A percentile compares a stretch with the other conserved stretches of the same genome.
phyloP scores from a whole-genome alignment of 1,284 basidiomycete genomes.

The Fistulinella cinereoalba region DNA sequence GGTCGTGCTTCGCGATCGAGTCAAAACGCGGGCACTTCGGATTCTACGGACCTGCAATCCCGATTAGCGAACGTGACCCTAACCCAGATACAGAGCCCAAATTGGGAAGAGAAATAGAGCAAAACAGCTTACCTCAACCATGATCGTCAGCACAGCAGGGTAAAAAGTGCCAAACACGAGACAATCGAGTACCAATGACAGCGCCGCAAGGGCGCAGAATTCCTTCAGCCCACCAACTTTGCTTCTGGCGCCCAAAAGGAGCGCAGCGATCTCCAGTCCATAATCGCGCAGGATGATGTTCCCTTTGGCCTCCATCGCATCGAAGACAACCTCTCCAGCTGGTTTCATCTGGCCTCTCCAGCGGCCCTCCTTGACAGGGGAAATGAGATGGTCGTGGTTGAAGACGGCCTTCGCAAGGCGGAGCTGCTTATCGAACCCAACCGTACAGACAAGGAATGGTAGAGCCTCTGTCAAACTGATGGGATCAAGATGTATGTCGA shows the following conservation, averaged over 20 bases:
- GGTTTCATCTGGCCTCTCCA: conserved; percentile 60
- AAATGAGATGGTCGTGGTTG: conserved; percentile 73
- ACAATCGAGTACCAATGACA: conserved; percentile 86
- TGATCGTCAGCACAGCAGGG: conserved; percentile 84
- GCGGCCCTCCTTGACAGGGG: conserved; percentile 47
- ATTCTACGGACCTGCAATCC: conserved; percentile 47
- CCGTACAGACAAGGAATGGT: conserved; percentile 96
- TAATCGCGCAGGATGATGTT: conserved; percentile 90
- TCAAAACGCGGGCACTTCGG: conserved; percentile 43
- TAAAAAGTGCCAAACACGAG: conserved; percentile 90
- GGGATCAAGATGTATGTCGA: conserved; percentile 89
- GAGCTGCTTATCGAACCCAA: conserved; percentile 97
- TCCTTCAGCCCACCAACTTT: conserved; percentile 90
- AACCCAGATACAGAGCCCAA: conserved; percentile 11
- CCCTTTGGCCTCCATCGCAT: conserved; percentile 79
- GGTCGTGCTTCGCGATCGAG: conserved; percentile 35
- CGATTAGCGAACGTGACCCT: conserved; percentile 13
- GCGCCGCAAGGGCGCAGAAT: conserved; percentile 91
- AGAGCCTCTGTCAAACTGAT: conserved; percentile 93
- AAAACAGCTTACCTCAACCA: conserved; percentile 78
- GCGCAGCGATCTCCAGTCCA: conserved; percentile 86
- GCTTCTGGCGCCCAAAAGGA: conserved; percentile 84
- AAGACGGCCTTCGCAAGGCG: conserved; percentile 90
- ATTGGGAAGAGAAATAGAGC: conserved; percentile 7
- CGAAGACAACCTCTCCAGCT: conserved; percentile 80